phyloP scores from a whole-genome alignment of 345 rosid species.

The Salix dunnii region DNA sequence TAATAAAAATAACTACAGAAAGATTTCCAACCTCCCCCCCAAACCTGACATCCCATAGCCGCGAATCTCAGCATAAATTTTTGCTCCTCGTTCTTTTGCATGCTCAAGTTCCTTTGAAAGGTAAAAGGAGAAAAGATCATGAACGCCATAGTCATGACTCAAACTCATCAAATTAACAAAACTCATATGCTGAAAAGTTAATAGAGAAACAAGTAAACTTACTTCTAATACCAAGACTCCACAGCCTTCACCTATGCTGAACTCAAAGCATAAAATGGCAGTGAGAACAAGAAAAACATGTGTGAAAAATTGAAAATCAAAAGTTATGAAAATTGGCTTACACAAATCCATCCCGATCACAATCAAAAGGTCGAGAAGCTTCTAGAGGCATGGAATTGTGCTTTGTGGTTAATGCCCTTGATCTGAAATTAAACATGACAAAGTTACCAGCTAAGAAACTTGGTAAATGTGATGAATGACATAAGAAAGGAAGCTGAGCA shows the following conservation, averaged over 20 bases:
- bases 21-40: too few species aligned
- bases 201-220: slow-evolving; percentile 24
- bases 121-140: not conserved
- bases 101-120: slow-evolving; percentile 75
- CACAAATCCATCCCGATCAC: slow-evolving; percentile 96
- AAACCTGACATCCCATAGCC: slow-evolving; percentile 99
- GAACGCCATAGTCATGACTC: not conserved
- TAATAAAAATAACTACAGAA: not conserved
- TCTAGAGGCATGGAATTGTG: slow-evolving; percentile 72
- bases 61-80: slow-evolving; percentile 82
- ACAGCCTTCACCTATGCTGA: slow-evolving; percentile 95
- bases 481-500: not conserved
- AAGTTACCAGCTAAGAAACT: slow-evolving; percentile 3
- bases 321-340: slow-evolving; percentile 37
- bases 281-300: not conserved
- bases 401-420: slow-evolving; percentile 82
- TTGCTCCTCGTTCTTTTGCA: slow-evolving; percentile 82
- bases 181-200: not conserved
- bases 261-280: slow-evolving; percentile 24
- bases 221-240: slow-evolving; percentile 88
- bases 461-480: not conserved
- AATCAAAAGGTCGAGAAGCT: slow-evolving; percentile 95
- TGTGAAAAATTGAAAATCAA: slow-evolving; percentile 8
- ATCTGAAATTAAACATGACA: slow-evolving; percentile 41
- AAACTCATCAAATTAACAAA: not conserved